phyloP scores from a whole-genome alignment of 768 basidiomycete species.

The Suillus variegatus region DNA sequence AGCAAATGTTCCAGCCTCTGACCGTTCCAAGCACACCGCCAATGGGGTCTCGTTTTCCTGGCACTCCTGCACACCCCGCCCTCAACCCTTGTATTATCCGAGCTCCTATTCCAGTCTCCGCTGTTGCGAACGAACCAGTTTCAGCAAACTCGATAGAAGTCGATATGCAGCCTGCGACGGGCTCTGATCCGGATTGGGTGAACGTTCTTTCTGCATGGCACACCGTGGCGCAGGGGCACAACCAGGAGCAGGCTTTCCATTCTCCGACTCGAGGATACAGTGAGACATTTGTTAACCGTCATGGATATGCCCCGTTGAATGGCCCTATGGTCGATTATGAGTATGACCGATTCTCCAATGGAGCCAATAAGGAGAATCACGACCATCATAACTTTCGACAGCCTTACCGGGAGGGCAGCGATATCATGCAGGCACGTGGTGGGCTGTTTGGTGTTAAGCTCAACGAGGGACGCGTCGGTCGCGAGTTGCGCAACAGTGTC shows the following conservation, averaged over 20 bases:
- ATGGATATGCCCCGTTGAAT: constrained; percentile 11
- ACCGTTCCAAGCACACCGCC: constrained; percentile 24
- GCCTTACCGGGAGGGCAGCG: constrained; percentile 15
- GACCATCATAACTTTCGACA: constrained; percentile 18
- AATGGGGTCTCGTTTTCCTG: constrained; percentile 19
- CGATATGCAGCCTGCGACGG: constrained; percentile 40
- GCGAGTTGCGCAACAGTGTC: constrained; percentile 55
- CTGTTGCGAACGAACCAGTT: neutral
- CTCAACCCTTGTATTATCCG: constrained; percentile 15
- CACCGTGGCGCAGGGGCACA: constrained; percentile 16
- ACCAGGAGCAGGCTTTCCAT: constrained; percentile 14
- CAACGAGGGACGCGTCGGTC: constrained; percentile 37
- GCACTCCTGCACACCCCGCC: constrained; percentile 16
- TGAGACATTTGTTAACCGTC: constrained; percentile 4
- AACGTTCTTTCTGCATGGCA: constrained; percentile 37
- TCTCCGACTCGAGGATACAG: constrained; percentile 24
- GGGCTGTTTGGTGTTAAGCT: constrained; percentile 35
- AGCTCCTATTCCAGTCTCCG: constrained; percentile 18
- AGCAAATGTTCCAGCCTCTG: constrained; percentile 34
- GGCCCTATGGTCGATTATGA: constrained; percentile 13
- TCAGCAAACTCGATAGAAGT: neutral
- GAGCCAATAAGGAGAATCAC: constrained; percentile 43
- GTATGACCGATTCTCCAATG: constrained; percentile 13
- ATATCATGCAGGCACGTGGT: constrained; percentile 24
- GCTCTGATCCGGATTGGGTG: constrained; percentile 48